Evolutionary conservation across 257 asterid species (phyloP).

Genomic region (Forsythia suspensa): DNA sequence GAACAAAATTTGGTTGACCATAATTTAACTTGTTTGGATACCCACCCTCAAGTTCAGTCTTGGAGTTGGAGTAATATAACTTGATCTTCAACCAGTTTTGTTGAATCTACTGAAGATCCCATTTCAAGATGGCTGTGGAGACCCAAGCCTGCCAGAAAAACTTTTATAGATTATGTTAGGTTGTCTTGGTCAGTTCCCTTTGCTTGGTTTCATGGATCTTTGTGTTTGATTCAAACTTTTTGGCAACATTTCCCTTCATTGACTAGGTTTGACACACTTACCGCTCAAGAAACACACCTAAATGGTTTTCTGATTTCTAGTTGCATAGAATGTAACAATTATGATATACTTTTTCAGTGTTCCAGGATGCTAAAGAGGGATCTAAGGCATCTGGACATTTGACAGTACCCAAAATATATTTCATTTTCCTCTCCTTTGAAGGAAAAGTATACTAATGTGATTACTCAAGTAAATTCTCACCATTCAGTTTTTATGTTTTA

Average conservation of each 20-base stretch:
- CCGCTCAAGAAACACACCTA: background rate
- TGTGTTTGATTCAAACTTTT: background rate
- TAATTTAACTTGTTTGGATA: background rate
- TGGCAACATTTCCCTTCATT: background rate
- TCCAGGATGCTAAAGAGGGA: no score
- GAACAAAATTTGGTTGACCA: background rate
- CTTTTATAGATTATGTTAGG: background rate
- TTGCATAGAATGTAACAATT: no score
- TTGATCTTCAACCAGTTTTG: background rate
- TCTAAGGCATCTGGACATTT: no score
- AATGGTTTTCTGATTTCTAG: no score
- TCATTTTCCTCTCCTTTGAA: background rate
- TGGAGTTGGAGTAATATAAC: background rate
- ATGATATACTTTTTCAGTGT: no score
- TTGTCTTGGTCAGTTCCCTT: background rate
- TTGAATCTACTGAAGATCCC: background rate
- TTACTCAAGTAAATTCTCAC: background rate
- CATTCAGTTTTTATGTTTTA: background rate
- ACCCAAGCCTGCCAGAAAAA: background rate
- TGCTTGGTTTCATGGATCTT: background rate
- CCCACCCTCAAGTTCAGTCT: background rate
- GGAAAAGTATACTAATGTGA: no score
- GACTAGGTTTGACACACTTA: background rate
- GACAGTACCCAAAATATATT: no score
- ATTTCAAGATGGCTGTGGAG: background rate